These are phyloP conservation scores for Neofusicoccum umdonicola DNA, from an alignment of 2,329 filamentous ascomycete genomes.

Conservation along the genomic window DNA sequence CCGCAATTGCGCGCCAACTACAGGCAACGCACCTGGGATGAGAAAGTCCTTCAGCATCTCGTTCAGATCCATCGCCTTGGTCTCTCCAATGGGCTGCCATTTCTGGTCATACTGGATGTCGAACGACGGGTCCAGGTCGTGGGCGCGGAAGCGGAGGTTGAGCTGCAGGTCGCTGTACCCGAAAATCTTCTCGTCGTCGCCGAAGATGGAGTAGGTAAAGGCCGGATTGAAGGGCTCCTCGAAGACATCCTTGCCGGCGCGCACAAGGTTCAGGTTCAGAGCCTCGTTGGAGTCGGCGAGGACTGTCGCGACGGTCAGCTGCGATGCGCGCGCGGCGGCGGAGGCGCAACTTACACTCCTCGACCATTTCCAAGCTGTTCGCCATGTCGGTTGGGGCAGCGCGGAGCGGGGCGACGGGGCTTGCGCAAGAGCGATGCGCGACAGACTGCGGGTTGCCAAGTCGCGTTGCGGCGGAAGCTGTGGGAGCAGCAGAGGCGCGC, in stretches of 20 bases:
- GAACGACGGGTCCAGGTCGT: conserved; percentile 77
- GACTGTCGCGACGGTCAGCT: conserved; percentile 18
- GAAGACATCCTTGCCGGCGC: conserved; percentile 41
- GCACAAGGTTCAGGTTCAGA: conserved; percentile 38
- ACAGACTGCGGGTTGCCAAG: background rate
- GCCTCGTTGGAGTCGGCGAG: conserved; percentile 37
- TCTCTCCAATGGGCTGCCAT: conserved; percentile 66
- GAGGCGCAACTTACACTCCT: conserved; percentile 31
- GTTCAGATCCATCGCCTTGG: conserved; percentile 67
- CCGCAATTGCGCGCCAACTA: background rate
- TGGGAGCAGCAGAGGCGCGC: background rate
- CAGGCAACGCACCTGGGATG: conserved; percentile 57
- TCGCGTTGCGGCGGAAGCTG: conserved; percentile 12
- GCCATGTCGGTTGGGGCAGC: background rate
- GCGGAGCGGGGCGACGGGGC: background rate
- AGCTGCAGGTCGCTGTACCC: conserved; percentile 83
- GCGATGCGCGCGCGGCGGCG: conserved; percentile 1
- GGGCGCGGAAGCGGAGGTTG: conserved; percentile 65
- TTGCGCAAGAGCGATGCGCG: background rate
- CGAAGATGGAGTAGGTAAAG: conserved; percentile 90
- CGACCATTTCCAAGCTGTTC: conserved; percentile 21
- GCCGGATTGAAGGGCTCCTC: conserved; percentile 72
- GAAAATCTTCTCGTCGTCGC: conserved; percentile 87
- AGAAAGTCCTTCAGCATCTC: conserved; percentile 62
- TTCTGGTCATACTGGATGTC: conserved; percentile 70